Evolutionary conservation across 2,329 filamentous ascomycete genomes (phyloP).

Genomic region (Phialophora tarda): DNA sequence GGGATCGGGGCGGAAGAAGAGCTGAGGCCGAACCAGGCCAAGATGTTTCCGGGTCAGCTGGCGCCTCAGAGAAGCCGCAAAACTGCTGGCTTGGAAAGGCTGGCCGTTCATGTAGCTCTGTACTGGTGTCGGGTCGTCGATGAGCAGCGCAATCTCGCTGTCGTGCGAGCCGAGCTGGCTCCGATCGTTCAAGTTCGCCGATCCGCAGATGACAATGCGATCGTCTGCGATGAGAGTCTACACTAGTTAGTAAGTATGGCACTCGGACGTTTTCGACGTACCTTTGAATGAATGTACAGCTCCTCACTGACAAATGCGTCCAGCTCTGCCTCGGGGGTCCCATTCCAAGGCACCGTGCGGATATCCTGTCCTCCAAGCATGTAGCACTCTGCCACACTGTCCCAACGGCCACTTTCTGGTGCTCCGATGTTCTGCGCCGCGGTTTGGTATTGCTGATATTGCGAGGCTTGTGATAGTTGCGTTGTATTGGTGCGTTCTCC

Average conservation of each 20-base stretch:
- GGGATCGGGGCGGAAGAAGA: conserved; percentile 63
- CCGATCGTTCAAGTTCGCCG: conserved; percentile 90
- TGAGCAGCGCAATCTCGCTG: conserved; percentile 85
- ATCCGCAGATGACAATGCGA: conserved; percentile 80
- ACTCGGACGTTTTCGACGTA: conserved; percentile 40
- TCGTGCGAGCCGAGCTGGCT: conserved; percentile 87
- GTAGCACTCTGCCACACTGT: conserved; percentile 79
- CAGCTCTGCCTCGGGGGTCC: conserved; percentile 60
- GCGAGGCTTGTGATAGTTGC: conserved; percentile 34
- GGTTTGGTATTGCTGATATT: conserved; percentile 74
- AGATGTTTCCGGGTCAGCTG: conserved; percentile 91
- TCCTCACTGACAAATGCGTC: conserved; percentile 68
- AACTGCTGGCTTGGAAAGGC: conserved; percentile 76
- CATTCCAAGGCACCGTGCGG: conserved; percentile 65
- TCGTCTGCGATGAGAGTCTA: conserved; percentile 81
- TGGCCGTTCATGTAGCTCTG: conserved; percentile 78
- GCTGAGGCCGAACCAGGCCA: conserved; percentile 76
- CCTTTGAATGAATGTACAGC: conserved; percentile 65
- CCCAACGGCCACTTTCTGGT: conserved; percentile 65
- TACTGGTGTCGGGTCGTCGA: conserved; percentile 78
- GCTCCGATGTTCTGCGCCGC: conserved; percentile 62
- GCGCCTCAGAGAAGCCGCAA: conserved; percentile 78
- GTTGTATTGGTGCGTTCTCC: conserved; percentile 41
- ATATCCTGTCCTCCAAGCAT: conserved; percentile 80
- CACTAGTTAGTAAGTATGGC: conserved; percentile 31